Evolutionary conservation across 148 eudicot genomes (phyloP).

Genomic region (Arbutus unedo): DNA sequence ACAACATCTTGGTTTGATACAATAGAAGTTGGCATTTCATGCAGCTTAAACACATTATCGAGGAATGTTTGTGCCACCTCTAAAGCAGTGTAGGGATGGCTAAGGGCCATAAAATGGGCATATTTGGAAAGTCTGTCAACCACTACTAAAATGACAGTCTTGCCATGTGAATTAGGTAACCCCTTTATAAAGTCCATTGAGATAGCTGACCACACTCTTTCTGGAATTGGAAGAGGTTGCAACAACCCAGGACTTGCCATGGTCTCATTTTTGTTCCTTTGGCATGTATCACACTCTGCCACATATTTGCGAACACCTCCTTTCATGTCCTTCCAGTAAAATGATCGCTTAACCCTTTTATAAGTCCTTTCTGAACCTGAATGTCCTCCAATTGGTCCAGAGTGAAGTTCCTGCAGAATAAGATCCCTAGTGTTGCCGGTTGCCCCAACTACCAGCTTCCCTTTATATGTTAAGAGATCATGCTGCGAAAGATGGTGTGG

Average conservation of each 20-base stretch:
- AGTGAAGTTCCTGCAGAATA: not conserved
- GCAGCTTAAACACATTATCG: not conserved
- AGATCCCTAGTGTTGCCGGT: not conserved
- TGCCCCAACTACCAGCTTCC: not conserved
- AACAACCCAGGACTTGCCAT: not conserved
- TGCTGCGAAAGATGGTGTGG: not conserved
- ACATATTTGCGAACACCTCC: not conserved
- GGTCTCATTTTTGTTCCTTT: not conserved
- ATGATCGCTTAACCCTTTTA: not conserved
- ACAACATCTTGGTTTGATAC: not conserved
- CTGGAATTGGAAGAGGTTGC: not conserved
- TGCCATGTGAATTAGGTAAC: not conserved
- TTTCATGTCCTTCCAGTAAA: not conserved
- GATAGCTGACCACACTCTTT: not conserved
- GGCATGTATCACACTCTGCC: not conserved
- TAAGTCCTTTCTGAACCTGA: not conserved
- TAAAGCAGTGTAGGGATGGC: not conserved
- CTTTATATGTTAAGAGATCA: not conserved
- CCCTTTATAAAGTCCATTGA: not conserved
- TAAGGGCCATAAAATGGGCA: not conserved
- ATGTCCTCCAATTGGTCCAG: not conserved
- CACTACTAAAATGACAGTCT: not conserved
- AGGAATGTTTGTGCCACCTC: not conserved
- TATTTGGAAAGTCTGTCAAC: not conserved
- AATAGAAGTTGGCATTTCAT: not conserved